Percentiles rank a stretch among this genome's conserved stretches.
These are phyloP conservation scores for Paxillus rubicundulus DNA, from an alignment of 768 basidiomycete genomes.

Conservation along the genomic window DNA sequence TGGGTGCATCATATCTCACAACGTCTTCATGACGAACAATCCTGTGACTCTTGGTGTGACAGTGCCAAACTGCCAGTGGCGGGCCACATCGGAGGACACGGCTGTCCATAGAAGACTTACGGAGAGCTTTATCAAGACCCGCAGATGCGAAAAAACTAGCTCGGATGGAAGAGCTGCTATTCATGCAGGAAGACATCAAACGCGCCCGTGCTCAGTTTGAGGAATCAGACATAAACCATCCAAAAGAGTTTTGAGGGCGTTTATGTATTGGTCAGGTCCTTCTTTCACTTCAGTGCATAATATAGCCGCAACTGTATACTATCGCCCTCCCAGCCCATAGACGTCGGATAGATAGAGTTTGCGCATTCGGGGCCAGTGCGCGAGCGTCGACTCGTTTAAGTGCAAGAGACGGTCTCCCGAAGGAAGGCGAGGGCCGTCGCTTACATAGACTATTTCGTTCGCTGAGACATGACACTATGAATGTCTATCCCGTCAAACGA, in stretches of 20 bases:
- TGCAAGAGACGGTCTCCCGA: background rate
- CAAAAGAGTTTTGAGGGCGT: constrained; percentile 42
- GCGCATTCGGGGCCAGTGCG: background rate
- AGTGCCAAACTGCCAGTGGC: constrained; percentile 72
- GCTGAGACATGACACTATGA: background rate
- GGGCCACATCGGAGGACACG: constrained; percentile 66
- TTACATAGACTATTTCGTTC: background rate
- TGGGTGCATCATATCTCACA: constrained; percentile 3
- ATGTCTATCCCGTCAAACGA: background rate
- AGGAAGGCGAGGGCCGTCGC: background rate
- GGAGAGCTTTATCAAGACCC: constrained; percentile 73
- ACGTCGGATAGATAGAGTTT: background rate
- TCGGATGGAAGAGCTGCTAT: constrained; percentile 86
- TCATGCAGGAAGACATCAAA: constrained; percentile 94
- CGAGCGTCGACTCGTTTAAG: background rate
- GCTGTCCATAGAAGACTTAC: constrained; percentile 83
- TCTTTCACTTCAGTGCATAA: background rate
- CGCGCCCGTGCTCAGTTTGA: constrained; percentile 80
- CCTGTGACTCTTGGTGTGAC: constrained; percentile 9
- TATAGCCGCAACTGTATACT: constrained; percentile 6
- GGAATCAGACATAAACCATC: constrained; percentile 46
- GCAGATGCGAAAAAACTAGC: constrained; percentile 93
- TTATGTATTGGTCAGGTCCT: background rate
- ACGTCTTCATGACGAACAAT: background rate
- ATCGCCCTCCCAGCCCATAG: background rate